Conservation (phyloP, 108 stramenopile genomes). For the Stephanodiscus minutulus region DNA sequence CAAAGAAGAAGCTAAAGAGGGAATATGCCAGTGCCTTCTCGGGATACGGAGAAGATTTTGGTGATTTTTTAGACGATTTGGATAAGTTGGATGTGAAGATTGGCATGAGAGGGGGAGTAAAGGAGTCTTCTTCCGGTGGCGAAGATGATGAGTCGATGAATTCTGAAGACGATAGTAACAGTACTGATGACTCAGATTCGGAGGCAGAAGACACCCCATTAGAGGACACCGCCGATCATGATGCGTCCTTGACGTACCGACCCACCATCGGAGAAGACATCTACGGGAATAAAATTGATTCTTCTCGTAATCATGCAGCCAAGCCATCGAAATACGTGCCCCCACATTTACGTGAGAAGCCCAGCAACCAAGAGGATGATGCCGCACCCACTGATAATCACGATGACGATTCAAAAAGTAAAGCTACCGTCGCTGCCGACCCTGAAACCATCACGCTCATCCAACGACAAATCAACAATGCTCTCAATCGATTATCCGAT, state of each 20-base stretch:
- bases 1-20: constrained; percentile 45
- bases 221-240: constrained; percentile 52
- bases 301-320: background rate
- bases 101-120: constrained; percentile 9
- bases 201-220: constrained; percentile 21
- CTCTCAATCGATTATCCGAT: constrained; percentile 91
- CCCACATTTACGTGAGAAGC: constrained; percentile 72
- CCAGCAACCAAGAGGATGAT: constrained; percentile 20
- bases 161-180: constrained; percentile 19
- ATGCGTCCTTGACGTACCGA: constrained; percentile 73
- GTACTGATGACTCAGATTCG: constrained; percentile 34
- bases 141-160: constrained; percentile 1
- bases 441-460: constrained; percentile 51
- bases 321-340: constrained; percentile 78
- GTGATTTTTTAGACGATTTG: constrained; percentile 73
- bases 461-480: constrained; percentile 80
- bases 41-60: constrained; percentile 84
- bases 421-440: constrained; percentile 14
- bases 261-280: constrained; percentile 92
- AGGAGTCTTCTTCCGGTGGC: background rate
- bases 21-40: constrained; percentile 43
- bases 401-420: background rate
- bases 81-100: constrained; percentile 61
- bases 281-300: constrained; percentile 82
- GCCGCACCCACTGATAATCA: constrained; percentile 2